phyloP scores from a whole-genome alignment of 2,329 filamentous ascomycete species.

The Westerdykella sp. region DNA sequence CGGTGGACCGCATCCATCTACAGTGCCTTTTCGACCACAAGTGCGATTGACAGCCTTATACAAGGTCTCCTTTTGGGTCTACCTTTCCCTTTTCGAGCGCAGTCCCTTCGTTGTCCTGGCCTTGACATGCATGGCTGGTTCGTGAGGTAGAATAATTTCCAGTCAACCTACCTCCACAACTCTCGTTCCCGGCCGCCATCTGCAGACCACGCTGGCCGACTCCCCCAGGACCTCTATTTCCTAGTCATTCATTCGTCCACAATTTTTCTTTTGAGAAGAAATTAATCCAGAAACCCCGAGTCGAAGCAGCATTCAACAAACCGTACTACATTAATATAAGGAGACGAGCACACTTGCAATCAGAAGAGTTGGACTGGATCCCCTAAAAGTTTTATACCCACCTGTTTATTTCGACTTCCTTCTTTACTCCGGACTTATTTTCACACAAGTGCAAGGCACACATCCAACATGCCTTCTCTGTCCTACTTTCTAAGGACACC shows the following conservation, averaged over 20 bases:
- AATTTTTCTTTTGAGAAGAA: conserved; percentile 10
- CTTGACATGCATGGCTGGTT: conserved; percentile 22
- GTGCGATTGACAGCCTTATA: neutral
- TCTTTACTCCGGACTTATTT: too few species aligned
- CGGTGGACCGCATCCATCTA: conserved; percentile 4
- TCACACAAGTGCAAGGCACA: too few species aligned
- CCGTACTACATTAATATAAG: conserved; percentile 23
- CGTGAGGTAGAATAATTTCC: conserved; percentile 27
- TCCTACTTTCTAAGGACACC: conserved; percentile 32
- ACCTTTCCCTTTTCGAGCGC: neutral
- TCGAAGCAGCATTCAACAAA: conserved; percentile 4
- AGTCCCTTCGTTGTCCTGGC: conserved; percentile 2
- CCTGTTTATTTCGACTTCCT: too few species aligned
- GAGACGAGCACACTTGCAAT: conserved; percentile 7
- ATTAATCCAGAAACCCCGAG: conserved; percentile 11
- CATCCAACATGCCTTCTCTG: conserved; percentile 22
- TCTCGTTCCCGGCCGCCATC: conserved; percentile 10
- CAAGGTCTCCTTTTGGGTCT: conserved; percentile 11
- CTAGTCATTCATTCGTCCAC: conserved; percentile 16
- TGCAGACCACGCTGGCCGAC: conserved; percentile 12
- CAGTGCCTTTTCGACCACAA: conserved; percentile 1
- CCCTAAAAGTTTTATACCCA: too few species aligned
- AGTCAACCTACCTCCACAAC: conserved; percentile 22
- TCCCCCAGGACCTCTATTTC: conserved; percentile 21
- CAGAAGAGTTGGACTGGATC: neutral